Evolutionary conservation across 2,329 filamentous ascomycete species (phyloP).

Genomic region (Colletotrichum acutatum): DNA sequence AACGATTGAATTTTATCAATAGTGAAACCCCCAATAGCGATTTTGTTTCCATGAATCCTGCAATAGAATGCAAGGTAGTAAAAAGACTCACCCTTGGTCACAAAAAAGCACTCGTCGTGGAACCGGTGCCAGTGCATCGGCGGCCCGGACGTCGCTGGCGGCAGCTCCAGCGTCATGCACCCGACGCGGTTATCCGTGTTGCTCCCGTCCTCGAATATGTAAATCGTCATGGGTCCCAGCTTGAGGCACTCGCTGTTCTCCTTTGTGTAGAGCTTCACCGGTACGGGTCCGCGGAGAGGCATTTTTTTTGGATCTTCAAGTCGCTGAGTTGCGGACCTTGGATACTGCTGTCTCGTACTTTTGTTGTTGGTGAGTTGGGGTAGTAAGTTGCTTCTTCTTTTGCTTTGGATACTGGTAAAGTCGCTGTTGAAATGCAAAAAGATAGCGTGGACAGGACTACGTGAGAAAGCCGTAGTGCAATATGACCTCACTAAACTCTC

Average conservation of each 20-base stretch:
- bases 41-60: too few relatives aligned
- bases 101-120: constrained; percentile 50
- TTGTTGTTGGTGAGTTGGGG: neutral
- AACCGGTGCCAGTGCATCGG: constrained; percentile 52
- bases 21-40: neutral
- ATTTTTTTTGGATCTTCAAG: constrained; percentile 35
- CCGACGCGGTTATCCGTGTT: constrained; percentile 48
- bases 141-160: constrained; percentile 45
- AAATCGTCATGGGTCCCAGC: constrained; percentile 47
- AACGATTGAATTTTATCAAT: neutral
- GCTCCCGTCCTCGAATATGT: constrained; percentile 48
- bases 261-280: constrained; percentile 43
- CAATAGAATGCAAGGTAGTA: too few relatives aligned
- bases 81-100: constrained; percentile 43
- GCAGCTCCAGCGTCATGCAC: constrained; percentile 45
- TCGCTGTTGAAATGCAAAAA: neutral
- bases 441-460: neutral
- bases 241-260: constrained; percentile 44
- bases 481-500: neutral
- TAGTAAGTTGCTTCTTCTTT: neutral
- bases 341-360: neutral
- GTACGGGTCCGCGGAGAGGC: constrained; percentile 46
- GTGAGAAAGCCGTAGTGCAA: neutral
- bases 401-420: neutral
- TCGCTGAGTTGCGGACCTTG: neutral